A percentile compares a stretch with the other conserved stretches of the same genome.
These are phyloP conservation scores for Dryas octopetala DNA, from an alignment of 306 rosid species.

Conservation along the genomic window DNA sequence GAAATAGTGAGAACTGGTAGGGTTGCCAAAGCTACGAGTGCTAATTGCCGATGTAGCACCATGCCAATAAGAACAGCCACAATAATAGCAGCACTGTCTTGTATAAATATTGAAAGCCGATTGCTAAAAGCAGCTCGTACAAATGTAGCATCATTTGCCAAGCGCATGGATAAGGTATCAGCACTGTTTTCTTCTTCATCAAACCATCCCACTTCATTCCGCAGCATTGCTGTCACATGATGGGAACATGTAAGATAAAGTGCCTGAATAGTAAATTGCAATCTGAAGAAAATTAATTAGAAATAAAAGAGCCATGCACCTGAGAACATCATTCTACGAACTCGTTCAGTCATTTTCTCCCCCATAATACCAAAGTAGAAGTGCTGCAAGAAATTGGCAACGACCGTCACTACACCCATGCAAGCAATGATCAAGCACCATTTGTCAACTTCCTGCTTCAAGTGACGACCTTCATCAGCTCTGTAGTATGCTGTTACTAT, in stretches of 20 bases:
- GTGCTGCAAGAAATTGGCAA: constrained; percentile 98
- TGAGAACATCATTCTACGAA: constrained; percentile 99
- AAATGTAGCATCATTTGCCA: constrained; percentile 99
- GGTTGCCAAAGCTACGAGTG: constrained; percentile 96
- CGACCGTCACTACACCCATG: constrained; percentile 95
- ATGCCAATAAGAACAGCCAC: constrained; percentile 94
- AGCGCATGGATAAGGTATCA: constrained; percentile 95
- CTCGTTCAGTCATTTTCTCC: constrained; percentile 99
- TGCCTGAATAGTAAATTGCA: constrained; percentile 13
- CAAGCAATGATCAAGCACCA: constrained; percentile 97
- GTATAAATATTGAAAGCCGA: constrained; percentile 95
- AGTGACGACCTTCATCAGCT: constrained; percentile 36
- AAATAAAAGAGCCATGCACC: constrained; percentile 41
- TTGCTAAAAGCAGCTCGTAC: constrained; percentile 99
- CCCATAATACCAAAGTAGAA: constrained; percentile 99
- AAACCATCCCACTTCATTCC: constrained; percentile 97
- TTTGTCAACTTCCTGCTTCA: constrained; percentile 62
- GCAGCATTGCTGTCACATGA: constrained; percentile 85
- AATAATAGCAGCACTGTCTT: constrained; percentile 94
- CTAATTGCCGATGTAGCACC: constrained; percentile 87
- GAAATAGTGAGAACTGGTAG: constrained; percentile 87
- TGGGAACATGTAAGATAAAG: constrained; percentile 35
- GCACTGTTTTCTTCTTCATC: constrained; percentile 98
- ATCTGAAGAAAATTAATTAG: constrained; percentile 11
- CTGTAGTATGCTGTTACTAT: constrained; percentile 79